A percentile compares a stretch with the other conserved stretches of the same genome.
These are phyloP conservation scores for Phaeolepiota aurea DNA, from an alignment of 768 basidiomycete species.

Conservation along the genomic window DNA sequence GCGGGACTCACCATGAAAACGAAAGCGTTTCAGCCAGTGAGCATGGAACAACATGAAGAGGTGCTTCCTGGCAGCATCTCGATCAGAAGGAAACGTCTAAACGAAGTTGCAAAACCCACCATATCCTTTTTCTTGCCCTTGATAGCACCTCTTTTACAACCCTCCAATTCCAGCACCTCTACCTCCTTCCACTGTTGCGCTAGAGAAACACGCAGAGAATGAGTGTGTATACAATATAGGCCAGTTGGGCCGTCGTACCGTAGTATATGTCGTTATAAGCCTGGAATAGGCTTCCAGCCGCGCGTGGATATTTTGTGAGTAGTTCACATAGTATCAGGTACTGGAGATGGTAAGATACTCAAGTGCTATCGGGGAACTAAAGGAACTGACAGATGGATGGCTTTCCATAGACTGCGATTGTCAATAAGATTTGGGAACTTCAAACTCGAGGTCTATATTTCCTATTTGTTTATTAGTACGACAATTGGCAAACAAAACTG, in stretches of 20 bases:
- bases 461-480: too few relatives aligned
- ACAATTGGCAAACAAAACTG: too few relatives aligned
- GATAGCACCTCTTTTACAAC: conserved; percentile 47
- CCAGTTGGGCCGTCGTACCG: conserved; percentile 26
- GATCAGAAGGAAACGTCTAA: conserved; percentile 2
- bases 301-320: conserved; percentile 51
- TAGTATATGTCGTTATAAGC: conserved; percentile 67
- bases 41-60: conserved; percentile 56
- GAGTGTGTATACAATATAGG: background rate
- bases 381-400: too few relatives aligned
- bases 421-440: too few relatives aligned
- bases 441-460: too few relatives aligned
- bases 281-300: conserved; percentile 59
- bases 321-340: conserved; percentile 37
- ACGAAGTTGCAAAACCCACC: conserved; percentile 28
- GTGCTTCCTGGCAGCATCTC: conserved; percentile 25
- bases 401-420: too few relatives aligned
- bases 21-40: conserved; percentile 58
- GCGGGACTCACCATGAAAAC: conserved; percentile 41
- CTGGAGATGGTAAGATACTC: too few relatives aligned
- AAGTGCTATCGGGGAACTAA: too few relatives aligned
- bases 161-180: conserved; percentile 50
- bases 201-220: conserved; percentile 16
- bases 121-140: conserved; percentile 47
- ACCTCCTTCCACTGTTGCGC: conserved; percentile 70